Conservation (phyloP, 2,329 filamentous ascomycete species). For the Arthrobotrys sphaeroides region DNA sequence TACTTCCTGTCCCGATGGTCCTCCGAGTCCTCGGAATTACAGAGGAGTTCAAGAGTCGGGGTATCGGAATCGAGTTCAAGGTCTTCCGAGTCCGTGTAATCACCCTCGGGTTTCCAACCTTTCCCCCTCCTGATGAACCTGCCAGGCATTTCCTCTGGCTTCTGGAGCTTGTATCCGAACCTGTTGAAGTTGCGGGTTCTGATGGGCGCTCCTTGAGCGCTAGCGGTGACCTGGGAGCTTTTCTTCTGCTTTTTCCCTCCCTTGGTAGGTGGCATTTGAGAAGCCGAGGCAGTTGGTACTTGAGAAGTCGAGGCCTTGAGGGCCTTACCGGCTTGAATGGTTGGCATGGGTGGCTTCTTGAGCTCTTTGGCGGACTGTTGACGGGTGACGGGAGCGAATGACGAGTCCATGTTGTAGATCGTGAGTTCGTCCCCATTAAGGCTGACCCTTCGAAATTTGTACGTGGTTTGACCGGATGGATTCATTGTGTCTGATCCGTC, state of each 20-base stretch:
- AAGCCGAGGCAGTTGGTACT: not conserved
- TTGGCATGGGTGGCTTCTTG: not conserved
- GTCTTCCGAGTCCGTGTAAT: conserved; percentile 33
- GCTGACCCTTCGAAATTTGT: not conserved
- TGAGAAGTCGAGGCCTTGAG: not conserved
- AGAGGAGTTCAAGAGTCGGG: conserved; percentile 32
- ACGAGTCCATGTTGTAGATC: conserved; percentile 50
- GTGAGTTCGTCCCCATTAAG: conserved; percentile 43
- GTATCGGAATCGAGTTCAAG: conserved; percentile 36
- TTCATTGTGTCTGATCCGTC: not conserved
- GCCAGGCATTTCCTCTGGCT: not conserved
- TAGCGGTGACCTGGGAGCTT: not conserved
- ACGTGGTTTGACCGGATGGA: not conserved
- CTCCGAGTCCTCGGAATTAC: conserved; percentile 19
- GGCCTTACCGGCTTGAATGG: not conserved
- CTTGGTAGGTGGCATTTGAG: not conserved
- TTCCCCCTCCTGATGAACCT: not conserved
- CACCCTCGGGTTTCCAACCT: not conserved
- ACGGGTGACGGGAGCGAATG: conserved; percentile 42
- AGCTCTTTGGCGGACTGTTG: conserved; percentile 33
- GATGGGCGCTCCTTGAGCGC: no score
- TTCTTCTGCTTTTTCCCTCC: not conserved
- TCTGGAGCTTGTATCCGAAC: not conserved
- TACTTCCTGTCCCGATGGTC: conserved; percentile 41
- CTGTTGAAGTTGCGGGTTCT: not conserved